Percentiles rank a stretch among this genome's conserved stretches.
Conservation (phyloP, 2,329 filamentous ascomycete genomes). For the Stagonosporopsis tanaceti region DNA sequence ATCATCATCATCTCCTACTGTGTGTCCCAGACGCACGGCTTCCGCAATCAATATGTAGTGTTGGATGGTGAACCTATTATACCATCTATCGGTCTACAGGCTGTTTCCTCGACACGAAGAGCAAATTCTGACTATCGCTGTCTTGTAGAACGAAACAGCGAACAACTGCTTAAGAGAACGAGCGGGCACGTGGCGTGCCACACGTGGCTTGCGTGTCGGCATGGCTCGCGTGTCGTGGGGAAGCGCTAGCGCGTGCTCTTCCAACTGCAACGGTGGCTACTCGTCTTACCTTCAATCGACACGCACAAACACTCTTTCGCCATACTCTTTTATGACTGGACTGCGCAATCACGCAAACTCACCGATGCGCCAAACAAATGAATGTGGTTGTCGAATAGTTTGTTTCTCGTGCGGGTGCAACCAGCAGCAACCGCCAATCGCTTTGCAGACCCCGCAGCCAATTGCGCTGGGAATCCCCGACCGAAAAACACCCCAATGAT, state of each 20-base stretch:
- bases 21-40: too few relatives aligned
- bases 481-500: background rate
- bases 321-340: background rate
- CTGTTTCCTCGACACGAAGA: too few relatives aligned
- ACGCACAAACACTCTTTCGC: background rate
- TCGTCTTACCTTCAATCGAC: background rate
- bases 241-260: slow-evolving; percentile 7
- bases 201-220: too few relatives aligned
- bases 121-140: too few relatives aligned
- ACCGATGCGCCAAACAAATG: background rate
- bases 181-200: too few relatives aligned
- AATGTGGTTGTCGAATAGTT: background rate
- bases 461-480: background rate
- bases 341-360: too few relatives aligned
- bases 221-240: background rate
- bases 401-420: background rate
- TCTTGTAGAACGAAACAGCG: too few relatives aligned
- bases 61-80: too few relatives aligned
- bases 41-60: too few relatives aligned
- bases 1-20: too few relatives aligned
- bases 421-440: background rate
- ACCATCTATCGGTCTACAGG: too few relatives aligned
- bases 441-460: background rate
- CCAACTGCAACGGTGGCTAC: slow-evolving; percentile 7
- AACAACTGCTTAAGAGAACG: background rate